Evolutionary conservation across 2,329 filamentous ascomycete genomes (phyloP).

Genomic region (Trichoderma polysporum): DNA sequence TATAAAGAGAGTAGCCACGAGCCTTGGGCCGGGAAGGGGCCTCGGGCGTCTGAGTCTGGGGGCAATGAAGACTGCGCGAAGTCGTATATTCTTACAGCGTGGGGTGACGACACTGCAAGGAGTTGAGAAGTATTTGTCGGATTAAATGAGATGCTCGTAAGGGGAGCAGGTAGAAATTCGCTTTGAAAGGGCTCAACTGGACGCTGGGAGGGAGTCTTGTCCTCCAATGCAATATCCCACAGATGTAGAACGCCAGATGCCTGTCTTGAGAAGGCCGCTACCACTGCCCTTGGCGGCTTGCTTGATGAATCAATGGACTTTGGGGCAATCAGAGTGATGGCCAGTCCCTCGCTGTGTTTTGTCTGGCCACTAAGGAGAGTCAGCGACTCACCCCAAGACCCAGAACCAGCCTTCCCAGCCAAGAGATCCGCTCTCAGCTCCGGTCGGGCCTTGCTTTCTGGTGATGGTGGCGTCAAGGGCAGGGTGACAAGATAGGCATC

Average conservation of each 20-base stretch:
- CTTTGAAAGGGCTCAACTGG: slow-evolving; percentile 56
- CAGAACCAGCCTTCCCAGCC: slow-evolving; percentile 56
- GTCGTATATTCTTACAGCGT: slow-evolving; percentile 62
- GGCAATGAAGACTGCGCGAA: slow-evolving; percentile 54
- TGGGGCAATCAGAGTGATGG: slow-evolving; percentile 52
- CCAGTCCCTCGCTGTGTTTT: slow-evolving; percentile 53
- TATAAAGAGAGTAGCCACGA: slow-evolving; percentile 66
- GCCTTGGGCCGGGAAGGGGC: slow-evolving; percentile 56
- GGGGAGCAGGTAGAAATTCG: slow-evolving; percentile 55
- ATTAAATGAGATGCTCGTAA: slow-evolving; percentile 60
- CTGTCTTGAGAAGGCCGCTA: slow-evolving; percentile 60
- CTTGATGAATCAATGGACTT: slow-evolving; percentile 41
- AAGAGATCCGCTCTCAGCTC: slow-evolving; percentile 53
- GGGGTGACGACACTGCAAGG: slow-evolving; percentile 53
- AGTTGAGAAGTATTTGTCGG: slow-evolving; percentile 58
- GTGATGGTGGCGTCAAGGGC: slow-evolving; percentile 61
- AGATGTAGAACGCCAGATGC: slow-evolving; percentile 58
- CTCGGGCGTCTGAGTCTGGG: slow-evolving; percentile 50
- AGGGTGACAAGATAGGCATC: slow-evolving; percentile 58
- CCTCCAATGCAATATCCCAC: slow-evolving; percentile 56
- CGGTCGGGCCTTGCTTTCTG: slow-evolving; percentile 55
- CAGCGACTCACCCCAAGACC: slow-evolving; percentile 63
- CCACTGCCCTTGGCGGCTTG: slow-evolving; percentile 46
- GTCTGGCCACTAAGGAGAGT: slow-evolving; percentile 54
- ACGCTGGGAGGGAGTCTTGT: slow-evolving; percentile 32